phyloP scores from a whole-genome alignment of 208 protist species.

The Leishmania tarentolae region DNA sequence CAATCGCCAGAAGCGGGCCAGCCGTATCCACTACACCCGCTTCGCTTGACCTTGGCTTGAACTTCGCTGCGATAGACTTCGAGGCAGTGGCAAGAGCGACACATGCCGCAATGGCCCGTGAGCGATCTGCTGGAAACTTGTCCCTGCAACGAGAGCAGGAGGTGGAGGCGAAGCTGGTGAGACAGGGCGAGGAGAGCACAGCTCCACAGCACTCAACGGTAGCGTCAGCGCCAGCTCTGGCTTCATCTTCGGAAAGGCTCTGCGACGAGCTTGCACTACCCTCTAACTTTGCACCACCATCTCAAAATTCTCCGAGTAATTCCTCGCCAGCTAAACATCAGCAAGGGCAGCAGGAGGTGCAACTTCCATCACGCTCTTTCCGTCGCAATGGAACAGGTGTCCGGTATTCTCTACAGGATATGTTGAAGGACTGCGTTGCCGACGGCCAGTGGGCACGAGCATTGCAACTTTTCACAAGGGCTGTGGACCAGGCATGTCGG shows the following conservation, averaged over 20 bases:
- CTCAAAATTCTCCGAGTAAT: background rate
- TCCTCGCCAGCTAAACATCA: background rate
- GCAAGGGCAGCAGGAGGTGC: background rate
- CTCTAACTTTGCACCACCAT: background rate
- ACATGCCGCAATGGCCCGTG: constrained; percentile 35
- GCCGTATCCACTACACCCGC: background rate
- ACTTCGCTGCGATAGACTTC: constrained; percentile 73
- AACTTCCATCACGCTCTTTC: background rate
- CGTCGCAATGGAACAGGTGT: background rate
- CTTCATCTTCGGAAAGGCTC: background rate
- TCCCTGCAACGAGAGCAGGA: constrained; percentile 7
- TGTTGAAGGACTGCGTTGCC: constrained; percentile 65
- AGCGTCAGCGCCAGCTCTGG: background rate
- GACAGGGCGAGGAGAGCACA: background rate
- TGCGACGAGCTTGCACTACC: background rate
- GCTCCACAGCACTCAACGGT: constrained; percentile 6
- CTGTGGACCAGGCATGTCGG: constrained; percentile 32
- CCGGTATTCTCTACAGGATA: constrained; percentile 61
- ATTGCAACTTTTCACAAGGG: constrained; percentile 53
- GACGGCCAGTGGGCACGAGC: constrained; percentile 62
- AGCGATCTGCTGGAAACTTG: constrained; percentile 9
- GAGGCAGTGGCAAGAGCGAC: constrained; percentile 40
- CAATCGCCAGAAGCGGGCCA: background rate
- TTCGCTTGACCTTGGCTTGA: constrained; percentile 43
- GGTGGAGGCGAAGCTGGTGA: constrained; percentile 9